Evolutionary conservation across 176 grass and related monocot genomes (phyloP), one percentile per base, ranked within the genome.

Genomic region (Musa itinerans): DNA sequence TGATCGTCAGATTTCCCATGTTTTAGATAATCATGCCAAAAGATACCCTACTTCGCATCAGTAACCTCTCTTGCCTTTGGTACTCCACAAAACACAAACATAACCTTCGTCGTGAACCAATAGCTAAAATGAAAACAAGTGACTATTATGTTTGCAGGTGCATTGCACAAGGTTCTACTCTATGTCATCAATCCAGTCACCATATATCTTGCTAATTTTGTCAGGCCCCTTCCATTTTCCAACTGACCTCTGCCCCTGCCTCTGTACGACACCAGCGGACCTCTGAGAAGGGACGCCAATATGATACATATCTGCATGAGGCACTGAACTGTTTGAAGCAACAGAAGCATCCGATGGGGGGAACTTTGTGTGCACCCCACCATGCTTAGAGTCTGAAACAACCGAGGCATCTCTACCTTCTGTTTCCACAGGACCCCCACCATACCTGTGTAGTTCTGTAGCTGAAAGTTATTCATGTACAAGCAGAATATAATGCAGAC

Each of bases 211-310:
- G 29, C 72, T 74, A 66, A 99, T 99, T 85, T 89, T 99, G 82
- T 94, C 91, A 1, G 91, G 95, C 16, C 95, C 90, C 78, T 93
- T 88, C 95, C 95, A 99, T 81, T 99, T 99, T 69, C 94, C 88
- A 76, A 92, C 81, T 54, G 90, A 81, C 61, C 88, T 92, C 63
- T 88, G 95, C 51, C 83, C 83, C 21, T 94, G 90, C 26, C 72
- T 74, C 72, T 74, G 72, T 0, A 74, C 17, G 22, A 8, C 22
- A 26, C 50, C 49, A 11, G 72, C 22, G 27, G 72, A 74, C 23
- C 72, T 74, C 25, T 74, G 72, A 23, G 72, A 74, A 16, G 72
- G 72, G 25, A 55, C 72, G 15, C 72, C 53, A 56, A 74, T 74
- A 27, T 74, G 72, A 56, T 74, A 74, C n/a, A 56, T 57, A 23